Percentiles rank a stretch among this genome's conserved stretches.
phyloP scores from a whole-genome alignment of 2,329 filamentous ascomycete species.

The Alternaria brassicae region DNA sequence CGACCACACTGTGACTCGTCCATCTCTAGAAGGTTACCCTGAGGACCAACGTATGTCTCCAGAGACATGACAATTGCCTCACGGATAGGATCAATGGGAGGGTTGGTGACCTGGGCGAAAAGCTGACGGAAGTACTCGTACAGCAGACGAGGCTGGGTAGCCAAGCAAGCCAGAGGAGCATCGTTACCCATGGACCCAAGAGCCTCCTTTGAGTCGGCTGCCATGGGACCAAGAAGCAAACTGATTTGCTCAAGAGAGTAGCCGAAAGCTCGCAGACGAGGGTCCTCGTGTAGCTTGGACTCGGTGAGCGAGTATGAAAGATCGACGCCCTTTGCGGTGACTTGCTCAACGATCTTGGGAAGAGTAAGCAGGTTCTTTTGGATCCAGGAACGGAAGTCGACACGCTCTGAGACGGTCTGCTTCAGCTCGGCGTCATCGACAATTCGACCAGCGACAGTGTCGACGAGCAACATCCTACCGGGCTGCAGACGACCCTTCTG shows the following conservation, averaged over 20 bases:
- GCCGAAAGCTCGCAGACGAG: slow-evolving; percentile 83
- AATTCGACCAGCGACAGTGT: slow-evolving; percentile 88
- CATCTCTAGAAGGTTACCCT: slow-evolving; percentile 95
- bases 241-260: slow-evolving; percentile 97
- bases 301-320: slow-evolving; percentile 72
- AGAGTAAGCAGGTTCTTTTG: slow-evolving; percentile 84
- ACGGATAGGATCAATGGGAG: slow-evolving; percentile 94
- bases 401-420: slow-evolving; percentile 80
- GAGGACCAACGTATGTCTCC: slow-evolving; percentile 93
- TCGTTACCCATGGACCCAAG: slow-evolving; percentile 98
- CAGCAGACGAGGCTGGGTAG: slow-evolving; percentile 85
- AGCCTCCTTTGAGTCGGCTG: slow-evolving; percentile 95
- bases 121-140: slow-evolving; percentile 98
- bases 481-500: slow-evolving; percentile 94
- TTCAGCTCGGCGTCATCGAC: slow-evolving; percentile 95
- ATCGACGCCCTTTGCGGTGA: slow-evolving; percentile 66
- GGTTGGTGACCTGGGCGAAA: slow-evolving; percentile 97
- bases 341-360: slow-evolving; percentile 72
- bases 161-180: slow-evolving; percentile 87
- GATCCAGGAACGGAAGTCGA: slow-evolving; percentile 89
- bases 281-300: slow-evolving; percentile 79
- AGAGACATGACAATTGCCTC: slow-evolving; percentile 99
- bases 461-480: slow-evolving; percentile 94
- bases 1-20: slow-evolving; percentile 86
- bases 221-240: slow-evolving; percentile 91